Conservation (phyloP, 768 basidiomycete genomes). For the Lentinula edodes region DNA sequence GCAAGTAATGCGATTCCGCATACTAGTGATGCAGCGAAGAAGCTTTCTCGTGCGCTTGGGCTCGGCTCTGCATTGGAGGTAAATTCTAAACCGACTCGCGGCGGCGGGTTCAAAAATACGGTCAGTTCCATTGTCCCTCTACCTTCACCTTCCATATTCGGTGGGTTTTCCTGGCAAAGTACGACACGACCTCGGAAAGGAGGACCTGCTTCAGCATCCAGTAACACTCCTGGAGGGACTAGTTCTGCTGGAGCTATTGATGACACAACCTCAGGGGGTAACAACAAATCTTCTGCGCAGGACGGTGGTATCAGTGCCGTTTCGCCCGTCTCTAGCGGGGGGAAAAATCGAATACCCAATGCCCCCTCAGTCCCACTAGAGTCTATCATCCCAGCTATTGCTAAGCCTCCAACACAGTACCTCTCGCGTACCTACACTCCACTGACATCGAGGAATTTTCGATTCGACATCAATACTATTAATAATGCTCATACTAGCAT, state of each 20-base stretch:
- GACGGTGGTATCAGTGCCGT: neutral
- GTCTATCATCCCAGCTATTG: conserved; percentile 73
- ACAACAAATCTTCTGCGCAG: neutral
- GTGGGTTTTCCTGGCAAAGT: neutral
- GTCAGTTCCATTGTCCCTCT: neutral
- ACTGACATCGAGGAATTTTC: conserved; percentile 69
- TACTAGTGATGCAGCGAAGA: neutral
- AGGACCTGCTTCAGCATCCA: neutral
- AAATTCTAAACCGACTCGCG: neutral
- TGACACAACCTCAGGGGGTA: neutral
- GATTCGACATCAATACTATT: conserved; percentile 44
- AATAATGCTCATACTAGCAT: neutral
- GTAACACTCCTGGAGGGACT: neutral
- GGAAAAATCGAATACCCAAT: neutral
- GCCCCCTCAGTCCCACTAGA: conserved; percentile 60
- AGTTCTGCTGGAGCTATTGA: neutral
- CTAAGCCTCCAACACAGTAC: conserved; percentile 83
- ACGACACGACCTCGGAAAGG: neutral
- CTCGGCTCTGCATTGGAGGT: neutral
- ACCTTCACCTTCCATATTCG: conserved; percentile 2
- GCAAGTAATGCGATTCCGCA: neutral
- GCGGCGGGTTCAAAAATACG: neutral
- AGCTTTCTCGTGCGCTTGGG: conserved; percentile 3
- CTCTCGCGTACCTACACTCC: conserved; percentile 66
- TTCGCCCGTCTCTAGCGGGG: conserved; percentile 27